Evolutionary conservation across 2,329 filamentous ascomycete species (phyloP).

Genomic region (Botryosphaeria agaves): DNA sequence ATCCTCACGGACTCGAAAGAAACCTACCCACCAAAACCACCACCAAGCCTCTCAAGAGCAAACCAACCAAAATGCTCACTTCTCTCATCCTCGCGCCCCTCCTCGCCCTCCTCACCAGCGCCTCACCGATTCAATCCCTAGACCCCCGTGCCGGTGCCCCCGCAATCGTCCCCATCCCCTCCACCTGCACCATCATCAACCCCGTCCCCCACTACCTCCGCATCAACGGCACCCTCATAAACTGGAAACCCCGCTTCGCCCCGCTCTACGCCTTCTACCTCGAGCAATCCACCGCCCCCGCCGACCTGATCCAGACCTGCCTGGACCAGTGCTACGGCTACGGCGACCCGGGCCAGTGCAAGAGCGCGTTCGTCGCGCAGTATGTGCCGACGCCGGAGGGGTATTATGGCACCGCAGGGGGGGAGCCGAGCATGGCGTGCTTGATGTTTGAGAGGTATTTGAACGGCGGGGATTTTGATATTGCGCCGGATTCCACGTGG

Average conservation of each 20-base stretch:
- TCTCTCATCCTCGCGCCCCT: too few relatives aligned
- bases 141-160: constrained; percentile 18
- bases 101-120: neutral
- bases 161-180: constrained; percentile 13
- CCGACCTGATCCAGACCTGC: constrained; percentile 15
- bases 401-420: constrained; percentile 16
- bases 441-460: constrained; percentile 16
- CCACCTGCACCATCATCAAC: constrained; percentile 17
- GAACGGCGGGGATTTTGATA: constrained; percentile 11
- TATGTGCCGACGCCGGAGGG: constrained; percentile 17
- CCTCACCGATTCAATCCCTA: neutral
- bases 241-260: too few relatives aligned
- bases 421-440: constrained; percentile 16
- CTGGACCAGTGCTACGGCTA: constrained; percentile 24
- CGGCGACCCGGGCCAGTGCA: constrained; percentile 14
- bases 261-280: constrained; percentile 18
- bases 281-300: constrained; percentile 10
- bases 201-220: too few relatives aligned
- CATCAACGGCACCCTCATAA: too few relatives aligned
- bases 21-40: too few relatives aligned
- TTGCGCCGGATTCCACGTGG: too few relatives aligned
- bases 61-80: too few relatives aligned
- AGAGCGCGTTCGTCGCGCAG: constrained; percentile 18
- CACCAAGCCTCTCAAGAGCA: too few relatives aligned
- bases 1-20: too few relatives aligned